Evolutionary conservation across 176 grass and related monocot genomes (phyloP), one percentile per base, ranked within the genome.

Genomic region (Raddia guianensis): DNA sequence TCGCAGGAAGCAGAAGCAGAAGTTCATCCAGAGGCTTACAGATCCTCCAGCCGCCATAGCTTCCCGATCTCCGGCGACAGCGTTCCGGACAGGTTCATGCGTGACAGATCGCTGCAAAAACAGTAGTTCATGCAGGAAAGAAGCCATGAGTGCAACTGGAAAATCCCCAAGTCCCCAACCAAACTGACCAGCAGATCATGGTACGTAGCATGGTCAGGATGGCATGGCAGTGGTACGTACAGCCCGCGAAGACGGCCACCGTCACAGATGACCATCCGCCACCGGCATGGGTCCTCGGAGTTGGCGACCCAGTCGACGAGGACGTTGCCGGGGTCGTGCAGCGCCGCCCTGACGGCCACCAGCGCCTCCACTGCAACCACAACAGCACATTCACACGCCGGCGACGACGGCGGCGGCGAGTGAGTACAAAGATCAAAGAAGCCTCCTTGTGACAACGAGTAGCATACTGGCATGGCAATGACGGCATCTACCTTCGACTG

Each of bases 221-320:
- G 13, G 3, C 16, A 54, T 9, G 13, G 3, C 16, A 14, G 67
- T 15, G 33, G 35, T 53, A 43, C 76, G 16, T 83, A 94, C 95
- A 97, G 57, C 11, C 75, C 49, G 51, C 44, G 62, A 18, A 97
- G 74, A 18, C 76, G 85, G 73, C 95, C 92, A 5, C 60, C 61
- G 12, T 72, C 62, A 80, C 92, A 97, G 59, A 70, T 85, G 56
- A 97, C 86, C 87, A 92, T 83, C 40, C 53, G 80, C 90, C 95
- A 97, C 75, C 34, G 55, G 82, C 95, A 97, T n/a, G 91, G 91
- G 34, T 90, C 78, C 45, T 85, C 91, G 33, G 85, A 90, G 64
- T 44, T 79, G 76, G 71, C 60, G 67, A 86, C 80, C 94, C 94
- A 97, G 88, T 83, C 89, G 40, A 70, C 47, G 58, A 97, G 86